Conservation (phyloP, 2,329 filamentous ascomycete genomes). For the Stemphylium beticola region DNA sequence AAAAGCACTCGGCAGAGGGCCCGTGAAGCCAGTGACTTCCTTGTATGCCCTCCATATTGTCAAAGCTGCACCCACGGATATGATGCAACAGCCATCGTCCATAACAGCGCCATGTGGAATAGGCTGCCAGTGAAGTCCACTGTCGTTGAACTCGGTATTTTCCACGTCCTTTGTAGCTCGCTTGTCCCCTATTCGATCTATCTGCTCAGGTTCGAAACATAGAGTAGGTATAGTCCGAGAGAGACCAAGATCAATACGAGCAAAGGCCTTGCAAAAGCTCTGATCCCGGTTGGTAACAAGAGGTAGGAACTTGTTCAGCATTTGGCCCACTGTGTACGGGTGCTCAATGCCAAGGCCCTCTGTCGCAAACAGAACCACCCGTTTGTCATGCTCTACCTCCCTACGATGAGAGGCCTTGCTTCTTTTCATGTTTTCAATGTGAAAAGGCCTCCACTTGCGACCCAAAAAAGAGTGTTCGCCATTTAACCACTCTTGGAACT, state of each 20-base stretch:
- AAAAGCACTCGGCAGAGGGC: constrained; percentile 69
- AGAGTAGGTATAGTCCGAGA: constrained; percentile 50
- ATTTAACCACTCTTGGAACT: constrained; percentile 45
- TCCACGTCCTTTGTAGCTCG: constrained; percentile 44
- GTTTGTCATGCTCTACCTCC: constrained; percentile 21
- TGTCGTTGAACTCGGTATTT: constrained; percentile 47
- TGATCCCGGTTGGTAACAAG: constrained; percentile 45
- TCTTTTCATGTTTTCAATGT: constrained; percentile 46
- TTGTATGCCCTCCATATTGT: constrained; percentile 60
- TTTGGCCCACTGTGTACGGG: constrained; percentile 24
- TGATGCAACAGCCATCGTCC: constrained; percentile 65
- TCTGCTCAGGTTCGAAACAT: constrained; percentile 46
- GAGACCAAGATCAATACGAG: constrained; percentile 51
- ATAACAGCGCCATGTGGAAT: constrained; percentile 41
- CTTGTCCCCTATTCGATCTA: constrained; percentile 40
- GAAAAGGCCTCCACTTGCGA: constrained; percentile 50
- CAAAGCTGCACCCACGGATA: constrained; percentile 66
- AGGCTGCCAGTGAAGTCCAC: constrained; percentile 27
- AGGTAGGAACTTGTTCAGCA: constrained; percentile 52
- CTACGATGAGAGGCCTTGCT: constrained; percentile 32
- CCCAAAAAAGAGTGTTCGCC: constrained; percentile 50
- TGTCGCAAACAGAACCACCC: constrained; percentile 48
- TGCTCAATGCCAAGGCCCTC: constrained; percentile 36
- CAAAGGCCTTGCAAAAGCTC: constrained; percentile 51
- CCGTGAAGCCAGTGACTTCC: constrained; percentile 63